Base-by-base conservation (phyloP, 2,329 filamentous ascomycete species). In the Exophiala bonariae region DNA sequence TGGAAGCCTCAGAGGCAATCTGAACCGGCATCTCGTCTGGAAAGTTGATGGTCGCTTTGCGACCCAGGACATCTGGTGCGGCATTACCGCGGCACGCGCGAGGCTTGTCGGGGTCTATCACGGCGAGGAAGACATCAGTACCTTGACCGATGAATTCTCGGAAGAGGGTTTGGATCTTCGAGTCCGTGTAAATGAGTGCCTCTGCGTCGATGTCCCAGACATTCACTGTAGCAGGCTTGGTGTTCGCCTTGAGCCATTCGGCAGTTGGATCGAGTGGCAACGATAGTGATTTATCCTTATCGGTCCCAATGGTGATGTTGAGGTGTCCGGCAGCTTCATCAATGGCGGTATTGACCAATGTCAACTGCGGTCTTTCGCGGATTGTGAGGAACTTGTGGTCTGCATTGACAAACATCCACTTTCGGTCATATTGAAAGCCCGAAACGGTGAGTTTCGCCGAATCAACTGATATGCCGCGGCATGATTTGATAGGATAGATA, bases 401-500 rank as follows among this genome's bases (percentile, higher is more conserved):
- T 2, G 74, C 71, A 26, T 78, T 73, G 37, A 83, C 72, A 63
- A 85, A 81, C 82, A 85, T 85, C 81, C 82, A 85, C 54, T 79
- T 76, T 5, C 82, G 71, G 61, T 85, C 82, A 9, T 84, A 68
- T 36, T 81, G 78, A 8, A 85, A 71, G 0, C 82, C 82, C 3
- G 78, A 75, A 36, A 72, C 73, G 26, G 76, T 69, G 1, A 85
- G 68, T 3, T 66, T 70, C 2, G 78, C 73, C 2, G 70, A 73
- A 13, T 73, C 62, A 9, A 85, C 68, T 32, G 75, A 69, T 55
- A 85, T 71, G 8, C 82, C 82, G 35, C 82, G 79, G 57, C 82
- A 85, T 50, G 81, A 85, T 60, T 85, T 85, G 59, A 85, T 79
- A 9, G 82, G 82, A 60, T 85, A 84, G 57, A 84, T 72, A 45